phyloP scores from a whole-genome alignment of 1,139 yeast genomes.

The Dujonia santamariae region DNA sequence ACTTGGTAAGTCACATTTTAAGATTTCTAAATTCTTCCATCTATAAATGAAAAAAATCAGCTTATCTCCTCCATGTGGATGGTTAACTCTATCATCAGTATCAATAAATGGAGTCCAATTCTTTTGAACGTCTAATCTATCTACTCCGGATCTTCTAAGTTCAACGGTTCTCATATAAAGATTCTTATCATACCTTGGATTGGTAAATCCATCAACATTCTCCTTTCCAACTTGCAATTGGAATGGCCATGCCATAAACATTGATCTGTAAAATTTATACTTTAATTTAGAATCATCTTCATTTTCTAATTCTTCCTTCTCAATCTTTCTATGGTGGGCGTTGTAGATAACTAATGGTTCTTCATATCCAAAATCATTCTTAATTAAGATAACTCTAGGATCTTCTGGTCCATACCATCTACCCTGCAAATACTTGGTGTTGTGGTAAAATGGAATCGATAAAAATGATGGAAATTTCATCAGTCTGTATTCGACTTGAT shows the following conservation, averaged over 20 bases:
- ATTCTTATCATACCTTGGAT: slow-evolving; percentile 16
- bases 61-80: slow-evolving; percentile 24
- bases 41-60: slow-evolving; percentile 32
- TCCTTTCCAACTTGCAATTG: slow-evolving; percentile 29
- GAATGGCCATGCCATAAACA: slow-evolving; percentile 21
- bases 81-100: slow-evolving; percentile 12
- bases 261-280: slow-evolving; percentile 12
- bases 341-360: slow-evolving; percentile 39
- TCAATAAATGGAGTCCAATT: slow-evolving; percentile 44
- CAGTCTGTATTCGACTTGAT: slow-evolving; percentile 10
- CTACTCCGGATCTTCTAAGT: slow-evolving; percentile 20
- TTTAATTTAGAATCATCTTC: slow-evolving; percentile 16
- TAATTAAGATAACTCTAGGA: slow-evolving; percentile 34
- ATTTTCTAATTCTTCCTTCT: slow-evolving; percentile 1
- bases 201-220: slow-evolving; percentile 21
- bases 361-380: slow-evolving; percentile 27
- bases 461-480: slow-evolving; percentile 29
- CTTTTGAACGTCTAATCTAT: slow-evolving; percentile 28
- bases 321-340: slow-evolving; percentile 25
- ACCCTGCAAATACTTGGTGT: slow-evolving; percentile 17
- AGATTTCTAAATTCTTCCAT: slow-evolving; percentile 35
- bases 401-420: slow-evolving; percentile 43
- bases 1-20: slow-evolving; percentile 27
- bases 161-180: slow-evolving; percentile 23
- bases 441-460: slow-evolving; percentile 33